Base-by-base conservation (phyloP, 2,329 filamentous ascomycete species). In the Epichloe scottii region DNA sequence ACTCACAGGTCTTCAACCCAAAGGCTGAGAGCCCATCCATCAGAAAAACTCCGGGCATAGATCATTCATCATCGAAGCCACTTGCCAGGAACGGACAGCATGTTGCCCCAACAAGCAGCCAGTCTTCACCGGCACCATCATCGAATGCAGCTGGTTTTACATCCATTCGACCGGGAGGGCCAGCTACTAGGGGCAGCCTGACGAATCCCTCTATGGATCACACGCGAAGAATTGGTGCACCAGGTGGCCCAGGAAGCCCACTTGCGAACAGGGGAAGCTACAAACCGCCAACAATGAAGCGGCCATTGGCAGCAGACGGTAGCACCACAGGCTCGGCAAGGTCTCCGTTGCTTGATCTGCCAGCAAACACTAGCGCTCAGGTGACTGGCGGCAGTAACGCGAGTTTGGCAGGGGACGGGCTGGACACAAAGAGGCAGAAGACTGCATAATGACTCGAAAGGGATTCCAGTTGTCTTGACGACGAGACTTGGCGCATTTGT, bases 1-100 rank as follows among this genome's bases (percentile, higher is more conserved):
- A 41, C 33, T 47, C 53, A 23, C 74, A 79, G 12, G 71, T 75
- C 23, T 91, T 90, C 65, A 85, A 90, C 58, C 85, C 85, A 3
- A 82, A 82, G 52, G 76, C 81, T 5, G 85, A 90, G 60, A 88
- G 84, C 54, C 89, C 90, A 0, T 93, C 89, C 0, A 89, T 95
- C 62, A 81, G 88, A 54, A 90, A 91, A 63, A 96, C 91, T 0
- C 85, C 86, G 0, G 90, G 90, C 2, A 78, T 96, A 39, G 89
- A 96, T 60, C 88, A 94, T 62, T 81, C 71, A 21, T 84, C 80
- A 48, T 90, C 86, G 4, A 83, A 84, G 49, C 88, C 89, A 0
- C 70, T 95, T 2, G 77, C 76, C 4, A 78, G 76, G 55, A 74
- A 72, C 44, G 69, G 74, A 0, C 71, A 77, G 55, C 77, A 82